Evolutionary conservation across 1,139 yeast genomes (phyloP), one percentile per base, ranked within the genome.

Genomic region (Tardiomyces digboiensis): DNA sequence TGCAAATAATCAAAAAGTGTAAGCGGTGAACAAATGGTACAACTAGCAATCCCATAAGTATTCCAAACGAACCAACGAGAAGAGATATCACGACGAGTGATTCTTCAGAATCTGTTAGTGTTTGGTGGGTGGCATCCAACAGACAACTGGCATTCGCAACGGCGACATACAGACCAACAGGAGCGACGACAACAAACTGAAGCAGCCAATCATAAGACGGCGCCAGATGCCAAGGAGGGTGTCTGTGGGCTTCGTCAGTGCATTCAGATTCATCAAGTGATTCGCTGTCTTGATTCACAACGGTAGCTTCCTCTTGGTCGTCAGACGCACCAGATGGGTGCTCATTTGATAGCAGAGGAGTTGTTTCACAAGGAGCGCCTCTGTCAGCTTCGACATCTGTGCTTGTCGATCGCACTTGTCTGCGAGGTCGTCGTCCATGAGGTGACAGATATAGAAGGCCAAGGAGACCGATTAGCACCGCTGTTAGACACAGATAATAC

Each of bases 151-250:
- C 61, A 39, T 72, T 68, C 41, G 73, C 66, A 52, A 73, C 76
- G 18, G 78, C 56, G 22, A 81, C 51, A 39, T 75, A 71, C 1
- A 78, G 66, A 0, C 80, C 68, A n/a, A 83, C 42, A 4, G 95
- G 95, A 7, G 81, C 85, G 29, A 81, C 61, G 3, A 81, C 51
- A 26, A 83, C 53, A 54, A 76, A 85, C 61, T 87, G 95, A 21
- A 85, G 53, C 7, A 81, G 72, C 95, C 96, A 87, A 55, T 84
- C 94, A 58, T 82, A 86, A 71, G 48, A 71, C 70, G 6, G 76
- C 21, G 69, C 49, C 29, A 45, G 43, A 23, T 45, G 50, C 41
- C 37, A 39, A 6, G 45, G 38, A 18, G 33, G 33, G 33, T 26
- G 33, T 8, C 20, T 21, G 43, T 42, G 23, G 14, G 26, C 36